A percentile compares a stretch with the other conserved stretches of the same genome.
These are phyloP conservation scores for Luzula sylvatica DNA, from an alignment of 176 grass and related monocot species.

Conservation along the genomic window DNA sequence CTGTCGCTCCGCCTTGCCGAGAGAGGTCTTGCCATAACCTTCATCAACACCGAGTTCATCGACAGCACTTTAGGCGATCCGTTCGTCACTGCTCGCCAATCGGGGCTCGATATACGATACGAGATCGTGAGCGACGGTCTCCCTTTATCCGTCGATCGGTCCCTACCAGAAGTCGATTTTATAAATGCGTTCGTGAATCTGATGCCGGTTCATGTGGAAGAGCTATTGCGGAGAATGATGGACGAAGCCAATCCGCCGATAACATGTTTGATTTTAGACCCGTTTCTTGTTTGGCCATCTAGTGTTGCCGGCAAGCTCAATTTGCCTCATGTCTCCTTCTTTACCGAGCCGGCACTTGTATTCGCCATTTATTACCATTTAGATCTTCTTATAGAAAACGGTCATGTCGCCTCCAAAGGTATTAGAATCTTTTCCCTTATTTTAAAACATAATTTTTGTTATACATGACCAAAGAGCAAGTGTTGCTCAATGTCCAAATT, in stretches of 20 bases:
- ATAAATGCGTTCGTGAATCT: slow-evolving; percentile 35
- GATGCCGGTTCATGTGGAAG: slow-evolving; percentile 39
- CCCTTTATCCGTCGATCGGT: slow-evolving; percentile 29
- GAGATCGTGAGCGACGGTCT: slow-evolving; percentile 42
- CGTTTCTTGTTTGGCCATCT: slow-evolving; percentile 50
- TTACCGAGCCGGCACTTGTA: slow-evolving; percentile 43
- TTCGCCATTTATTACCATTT: slow-evolving; percentile 40
- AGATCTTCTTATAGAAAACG: slow-evolving; percentile 31
- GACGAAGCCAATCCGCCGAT: slow-evolving; percentile 2
- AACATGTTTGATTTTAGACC: slow-evolving; percentile 39
- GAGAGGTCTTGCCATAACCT: slow-evolving; percentile 43
- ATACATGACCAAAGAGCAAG: too few species aligned
- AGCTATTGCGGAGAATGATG: slow-evolving; percentile 37
- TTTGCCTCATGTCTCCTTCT: slow-evolving; percentile 41
- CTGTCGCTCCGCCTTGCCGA: slow-evolving; percentile 24
- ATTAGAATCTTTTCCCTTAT: too few species aligned
- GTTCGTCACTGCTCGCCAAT: slow-evolving; percentile 8
- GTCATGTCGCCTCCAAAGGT: slow-evolving; percentile 41
- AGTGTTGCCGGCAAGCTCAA: slow-evolving; percentile 22
- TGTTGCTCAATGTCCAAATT: too few species aligned
- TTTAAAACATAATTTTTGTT: too few species aligned
- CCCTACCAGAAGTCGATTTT: slow-evolving; percentile 32
- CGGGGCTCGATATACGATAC: slow-evolving; percentile 34
- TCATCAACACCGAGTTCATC: slow-evolving; percentile 38
- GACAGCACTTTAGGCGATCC: slow-evolving; percentile 19